Conservation (phyloP, 257 asterid species). For the Gentiana macrophylla region DNA sequence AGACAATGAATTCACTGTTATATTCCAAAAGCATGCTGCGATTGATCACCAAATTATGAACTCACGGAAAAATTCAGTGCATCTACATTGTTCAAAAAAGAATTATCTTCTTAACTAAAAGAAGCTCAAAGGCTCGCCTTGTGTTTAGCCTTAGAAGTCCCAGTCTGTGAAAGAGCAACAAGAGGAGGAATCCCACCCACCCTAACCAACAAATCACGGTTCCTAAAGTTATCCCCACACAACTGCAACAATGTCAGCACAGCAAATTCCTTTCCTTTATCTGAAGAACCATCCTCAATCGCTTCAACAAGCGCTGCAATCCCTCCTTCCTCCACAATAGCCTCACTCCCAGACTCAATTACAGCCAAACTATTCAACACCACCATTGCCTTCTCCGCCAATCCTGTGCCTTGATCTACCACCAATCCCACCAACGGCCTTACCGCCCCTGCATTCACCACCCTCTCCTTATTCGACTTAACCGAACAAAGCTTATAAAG, state of each 20-base stretch:
- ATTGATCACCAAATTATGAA: too few relatives aligned
- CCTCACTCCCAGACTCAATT: conserved; percentile 51
- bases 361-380: conserved; percentile 78
- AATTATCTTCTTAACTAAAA: too few relatives aligned
- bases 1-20: too few relatives aligned
- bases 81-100: too few relatives aligned
- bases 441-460: conserved; percentile 75
- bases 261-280: conserved; percentile 81
- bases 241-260: conserved; percentile 78
- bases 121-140: conserved; percentile 43
- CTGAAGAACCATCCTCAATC: conserved; percentile 61
- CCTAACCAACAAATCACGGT: conserved; percentile 76
- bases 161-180: conserved; percentile 83
- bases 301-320: conserved; percentile 74
- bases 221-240: conserved; percentile 60
- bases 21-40: too few relatives aligned
- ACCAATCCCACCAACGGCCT: conserved; percentile 68
- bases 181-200: conserved; percentile 97
- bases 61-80: too few relatives aligned
- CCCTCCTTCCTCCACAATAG: conserved; percentile 85
- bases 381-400: conserved; percentile 97
- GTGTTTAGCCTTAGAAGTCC: conserved; percentile 84
- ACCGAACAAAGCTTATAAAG: conserved; percentile 72
- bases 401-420: conserved; percentile 62
- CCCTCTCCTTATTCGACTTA: conserved; percentile 76